Conservation (phyloP, 2,329 filamentous ascomycete species). For the Penicillium sp. region DNA sequence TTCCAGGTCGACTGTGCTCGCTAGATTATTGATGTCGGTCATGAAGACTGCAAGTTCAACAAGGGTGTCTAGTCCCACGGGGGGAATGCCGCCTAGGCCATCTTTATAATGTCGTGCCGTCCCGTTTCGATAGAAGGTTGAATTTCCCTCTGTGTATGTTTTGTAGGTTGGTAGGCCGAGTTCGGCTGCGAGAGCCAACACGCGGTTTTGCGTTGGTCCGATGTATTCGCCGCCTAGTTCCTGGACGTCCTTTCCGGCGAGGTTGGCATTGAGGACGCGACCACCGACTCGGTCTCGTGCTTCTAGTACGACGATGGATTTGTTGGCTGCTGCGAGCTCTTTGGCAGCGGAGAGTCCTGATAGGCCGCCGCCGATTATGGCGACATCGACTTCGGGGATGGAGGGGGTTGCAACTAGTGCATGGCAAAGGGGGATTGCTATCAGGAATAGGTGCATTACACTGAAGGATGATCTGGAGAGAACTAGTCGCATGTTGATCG, state of each 20-base stretch:
- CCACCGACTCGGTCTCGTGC: constrained; percentile 17
- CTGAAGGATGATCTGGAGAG: too few species aligned
- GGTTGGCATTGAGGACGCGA: constrained; percentile 9
- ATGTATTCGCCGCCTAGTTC: constrained; percentile 24
- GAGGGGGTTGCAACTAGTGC: background rate
- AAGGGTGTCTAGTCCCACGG: background rate
- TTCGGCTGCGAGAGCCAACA: constrained; percentile 14
- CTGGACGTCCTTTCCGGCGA: constrained; percentile 13
- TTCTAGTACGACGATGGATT: constrained; percentile 11
- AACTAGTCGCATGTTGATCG: background rate
- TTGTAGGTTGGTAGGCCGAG: constrained; percentile 16
- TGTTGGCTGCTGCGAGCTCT: constrained; percentile 5
- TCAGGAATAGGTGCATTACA: background rate
- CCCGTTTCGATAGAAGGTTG: constrained; percentile 1
- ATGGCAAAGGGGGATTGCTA: background rate
- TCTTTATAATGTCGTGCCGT: background rate
- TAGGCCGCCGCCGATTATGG: constrained; percentile 1
- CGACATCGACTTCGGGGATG: background rate
- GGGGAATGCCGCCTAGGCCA: background rate
- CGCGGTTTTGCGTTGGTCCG: constrained; percentile 20
- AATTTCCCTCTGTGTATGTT: constrained; percentile 10
- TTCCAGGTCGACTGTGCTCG: background rate
- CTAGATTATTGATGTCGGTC: constrained; percentile 2
- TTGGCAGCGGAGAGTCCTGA: constrained; percentile 5
- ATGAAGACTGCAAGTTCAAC: constrained; percentile 1